Conservation (phyloP, 2,329 filamentous ascomycete species). For the Tetracladium maxilliforme region DNA sequence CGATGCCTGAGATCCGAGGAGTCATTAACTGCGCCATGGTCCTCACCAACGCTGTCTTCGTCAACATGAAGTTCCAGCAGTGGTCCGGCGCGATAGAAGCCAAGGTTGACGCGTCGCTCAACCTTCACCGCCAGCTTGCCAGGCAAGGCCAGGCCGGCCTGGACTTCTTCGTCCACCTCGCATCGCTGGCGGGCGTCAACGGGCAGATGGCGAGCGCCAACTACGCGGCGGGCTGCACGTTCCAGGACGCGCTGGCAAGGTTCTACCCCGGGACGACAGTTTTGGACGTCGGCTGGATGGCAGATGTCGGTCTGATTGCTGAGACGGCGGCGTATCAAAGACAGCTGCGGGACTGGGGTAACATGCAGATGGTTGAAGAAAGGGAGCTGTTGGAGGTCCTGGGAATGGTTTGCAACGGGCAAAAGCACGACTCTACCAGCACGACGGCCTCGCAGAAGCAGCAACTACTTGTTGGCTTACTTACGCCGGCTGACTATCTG, state of each 20-base stretch:
- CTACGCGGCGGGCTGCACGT: conserved; percentile 30
- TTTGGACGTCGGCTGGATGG: neutral
- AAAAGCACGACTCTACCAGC: neutral
- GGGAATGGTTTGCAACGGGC: neutral
- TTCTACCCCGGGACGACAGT: conserved; percentile 16
- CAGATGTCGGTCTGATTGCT: neutral
- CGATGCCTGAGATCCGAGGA: neutral
- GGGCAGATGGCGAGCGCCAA: conserved; percentile 11
- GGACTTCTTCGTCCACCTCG: conserved; percentile 16
- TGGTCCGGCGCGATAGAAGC: neutral
- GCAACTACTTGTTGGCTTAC: no score
- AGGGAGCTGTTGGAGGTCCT: neutral
- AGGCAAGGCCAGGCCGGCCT: no score
- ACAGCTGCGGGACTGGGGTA: neutral
- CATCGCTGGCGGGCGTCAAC: conserved; percentile 11
- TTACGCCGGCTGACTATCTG: no score
- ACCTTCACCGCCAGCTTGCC: conserved; percentile 9
- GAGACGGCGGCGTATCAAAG: neutral
- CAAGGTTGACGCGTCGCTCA: conserved; percentile 5
- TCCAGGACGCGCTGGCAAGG: conserved; percentile 34
- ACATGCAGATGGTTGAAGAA: neutral
- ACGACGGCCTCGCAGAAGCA: neutral
- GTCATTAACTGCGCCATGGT: neutral
- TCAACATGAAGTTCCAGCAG: neutral
- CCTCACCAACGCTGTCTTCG: neutral